Evolutionary conservation across 129 eudicot species (phyloP), one percentile per base, ranked within the genome.

Genomic region (Flaveria sonorensis): DNA sequence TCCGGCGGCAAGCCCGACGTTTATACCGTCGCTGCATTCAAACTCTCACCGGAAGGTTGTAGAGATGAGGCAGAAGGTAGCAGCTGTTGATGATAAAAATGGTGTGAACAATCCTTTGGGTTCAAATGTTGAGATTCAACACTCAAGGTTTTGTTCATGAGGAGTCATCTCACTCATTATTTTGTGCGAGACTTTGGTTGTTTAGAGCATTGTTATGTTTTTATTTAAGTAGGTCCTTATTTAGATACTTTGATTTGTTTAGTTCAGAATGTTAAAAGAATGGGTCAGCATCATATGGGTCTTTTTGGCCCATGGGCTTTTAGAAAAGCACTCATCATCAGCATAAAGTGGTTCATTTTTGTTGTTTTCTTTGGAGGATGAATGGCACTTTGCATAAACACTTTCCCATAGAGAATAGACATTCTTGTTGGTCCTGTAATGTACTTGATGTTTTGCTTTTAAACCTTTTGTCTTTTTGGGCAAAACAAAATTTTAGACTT

Each of bases 1-100:
- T 14, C 97, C 97, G 1, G 92, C 92, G 1, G 92, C 95, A 18
- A 92, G 97, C 71, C 97, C 95, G 4, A 89, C 92, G 1, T 92
- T 92, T 72, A 77, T 82, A 20, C 92, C 92, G 15, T 70, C 87
- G 3, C 13, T 84, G 80, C 95, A 88, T 84, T 91, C 97, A 46
- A 91, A 91, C 71, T 83, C 87, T 11, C 95, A 87, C 85, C 82
- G 76, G 83, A 88, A 85, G 76, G 97, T 91, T 47, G 66, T 89
- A 4, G 90, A 89, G 86, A 91, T 87, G 90, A 91, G 97, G 62
- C 71, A 71, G 77, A 81, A 81, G 72, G 86, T 78, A 11, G 78
- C 32, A 3, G 78, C 64, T 14, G 30, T 60, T 70, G 50, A 26
- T 78, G 55, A 20, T 72, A 20, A 19, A 43, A 65, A 53, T 80